Conservation (phyloP, 352 stramenopile species). For the Phytophthora constricta region DNA sequence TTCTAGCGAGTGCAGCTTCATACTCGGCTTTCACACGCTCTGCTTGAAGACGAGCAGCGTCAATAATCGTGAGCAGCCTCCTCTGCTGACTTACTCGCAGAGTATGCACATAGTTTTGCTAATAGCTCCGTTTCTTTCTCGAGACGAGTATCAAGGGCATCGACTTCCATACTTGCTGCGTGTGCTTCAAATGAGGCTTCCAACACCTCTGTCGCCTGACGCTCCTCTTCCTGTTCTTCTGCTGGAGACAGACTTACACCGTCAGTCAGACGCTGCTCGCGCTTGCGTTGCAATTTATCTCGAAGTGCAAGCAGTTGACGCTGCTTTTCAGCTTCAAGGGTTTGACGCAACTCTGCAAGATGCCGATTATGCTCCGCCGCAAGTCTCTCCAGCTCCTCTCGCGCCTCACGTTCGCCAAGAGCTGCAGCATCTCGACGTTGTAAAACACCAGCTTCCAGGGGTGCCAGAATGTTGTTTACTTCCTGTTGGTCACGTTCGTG, state of each 20-base stretch:
- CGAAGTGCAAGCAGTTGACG: conserved; percentile 30
- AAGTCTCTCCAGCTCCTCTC: conserved; percentile 38
- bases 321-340: conserved; percentile 32
- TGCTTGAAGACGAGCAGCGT: conserved; percentile 31
- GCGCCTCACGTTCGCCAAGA: conserved; percentile 27
- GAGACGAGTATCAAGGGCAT: conserved; percentile 10
- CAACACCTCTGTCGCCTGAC: conserved; percentile 15
- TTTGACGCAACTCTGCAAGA: conserved; percentile 23
- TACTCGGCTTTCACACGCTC: conserved; percentile 35
- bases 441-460: conserved; percentile 14
- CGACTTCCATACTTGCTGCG: conserved; percentile 16
- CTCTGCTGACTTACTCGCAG: conserved; percentile 21
- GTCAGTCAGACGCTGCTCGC: conserved; percentile 18
- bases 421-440: conserved; percentile 28
- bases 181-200: conserved; percentile 26
- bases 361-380: conserved; percentile 30
- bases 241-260: conserved; percentile 4
- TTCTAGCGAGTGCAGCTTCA: conserved; percentile 24
- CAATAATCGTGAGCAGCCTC: conserved; percentile 23
- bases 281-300: conserved; percentile 37
- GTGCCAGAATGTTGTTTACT: conserved; percentile 20
- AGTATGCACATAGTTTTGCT: conserved; percentile 23
- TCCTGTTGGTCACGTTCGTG: conserved; percentile 18
- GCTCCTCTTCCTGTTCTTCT: conserved; percentile 13
- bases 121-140: conserved; percentile 29